Evolutionary conservation across 306 rosid genomes (phyloP).

Genomic region (Gastrolobium villosum): DNA sequence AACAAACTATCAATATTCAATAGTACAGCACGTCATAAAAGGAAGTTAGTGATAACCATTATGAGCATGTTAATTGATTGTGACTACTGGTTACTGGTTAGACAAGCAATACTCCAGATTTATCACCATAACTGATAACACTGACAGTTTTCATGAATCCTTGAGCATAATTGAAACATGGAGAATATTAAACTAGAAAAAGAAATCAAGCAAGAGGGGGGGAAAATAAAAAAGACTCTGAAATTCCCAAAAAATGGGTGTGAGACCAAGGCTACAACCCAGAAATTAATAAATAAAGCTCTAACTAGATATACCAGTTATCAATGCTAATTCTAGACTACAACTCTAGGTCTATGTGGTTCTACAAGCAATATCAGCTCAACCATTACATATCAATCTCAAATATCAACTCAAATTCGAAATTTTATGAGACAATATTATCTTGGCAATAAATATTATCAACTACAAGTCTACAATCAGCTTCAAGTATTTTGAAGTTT

Average conservation of each 20-base stretch:
- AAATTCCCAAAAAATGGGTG: neutral
- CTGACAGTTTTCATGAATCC: neutral
- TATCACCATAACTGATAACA: slow-evolving; percentile 9
- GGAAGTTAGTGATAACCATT: slow-evolving; percentile 10
- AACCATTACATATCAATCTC: neutral
- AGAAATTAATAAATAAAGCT: slow-evolving; percentile 10
- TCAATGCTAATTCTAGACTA: slow-evolving; percentile 22
- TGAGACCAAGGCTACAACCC: neutral
- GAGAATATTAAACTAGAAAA: neutral
- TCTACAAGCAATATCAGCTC: slow-evolving; percentile 1
- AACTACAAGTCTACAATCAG: slow-evolving; percentile 23
- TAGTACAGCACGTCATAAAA: slow-evolving; percentile 11
- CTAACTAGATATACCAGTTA: neutral
- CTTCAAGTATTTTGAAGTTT: neutral
- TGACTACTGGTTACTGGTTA: too few relatives aligned
- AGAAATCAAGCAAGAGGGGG: neutral
- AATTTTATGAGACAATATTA: neutral
- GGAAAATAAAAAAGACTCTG: neutral
- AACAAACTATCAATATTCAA: neutral
- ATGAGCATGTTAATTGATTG: slow-evolving; percentile 5
- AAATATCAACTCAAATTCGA: neutral
- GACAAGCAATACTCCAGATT: slow-evolving; percentile 24
- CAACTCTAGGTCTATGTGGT: neutral
- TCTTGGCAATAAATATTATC: neutral
- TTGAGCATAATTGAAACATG: neutral